A percentile compares a stretch with the other conserved stretches of the same genome.
Evolutionary conservation across 148 eudicot species (phyloP).

Genomic region (Mesembryanthemum crystallinum): DNA sequence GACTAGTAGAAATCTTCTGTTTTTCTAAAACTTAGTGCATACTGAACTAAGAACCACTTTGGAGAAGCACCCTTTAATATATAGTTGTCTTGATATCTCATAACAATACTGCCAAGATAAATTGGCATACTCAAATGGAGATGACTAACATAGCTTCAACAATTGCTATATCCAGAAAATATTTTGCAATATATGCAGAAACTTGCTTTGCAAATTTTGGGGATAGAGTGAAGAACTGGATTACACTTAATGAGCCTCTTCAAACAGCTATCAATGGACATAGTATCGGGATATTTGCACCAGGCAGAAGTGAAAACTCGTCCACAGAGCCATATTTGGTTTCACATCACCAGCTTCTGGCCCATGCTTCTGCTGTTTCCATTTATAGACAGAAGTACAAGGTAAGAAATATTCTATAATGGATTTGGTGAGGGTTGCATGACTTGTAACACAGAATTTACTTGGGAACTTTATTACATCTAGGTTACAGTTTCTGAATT

Average conservation of each 20-base stretch:
- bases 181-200: constrained; percentile 78
- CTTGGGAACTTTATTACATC: neutral
- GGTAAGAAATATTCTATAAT: constrained; percentile 35
- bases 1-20: neutral
- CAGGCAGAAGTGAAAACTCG: constrained; percentile 61
- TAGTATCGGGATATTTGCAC: constrained; percentile 66
- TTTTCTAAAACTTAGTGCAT: neutral
- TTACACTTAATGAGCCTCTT: constrained; percentile 82
- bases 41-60: neutral
- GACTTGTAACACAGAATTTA: neutral
- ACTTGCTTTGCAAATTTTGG: constrained; percentile 78
- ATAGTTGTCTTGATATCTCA: neutral
- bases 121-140: constrained; percentile 11
- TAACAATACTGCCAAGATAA: constrained; percentile 1
- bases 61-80: neutral
- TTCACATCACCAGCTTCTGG: constrained; percentile 75
- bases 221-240: constrained; percentile 84
- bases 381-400: constrained; percentile 57
- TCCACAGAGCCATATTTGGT: constrained; percentile 56
- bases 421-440: neutral
- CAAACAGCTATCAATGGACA: constrained; percentile 71
- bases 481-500: neutral
- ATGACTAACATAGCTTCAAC: constrained; percentile 25
- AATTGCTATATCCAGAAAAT: constrained; percentile 55
- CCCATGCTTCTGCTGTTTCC: constrained; percentile 73